Base-by-base conservation (phyloP, 371 early-diverging fungal species). In the Mortierella sp. region DNA sequence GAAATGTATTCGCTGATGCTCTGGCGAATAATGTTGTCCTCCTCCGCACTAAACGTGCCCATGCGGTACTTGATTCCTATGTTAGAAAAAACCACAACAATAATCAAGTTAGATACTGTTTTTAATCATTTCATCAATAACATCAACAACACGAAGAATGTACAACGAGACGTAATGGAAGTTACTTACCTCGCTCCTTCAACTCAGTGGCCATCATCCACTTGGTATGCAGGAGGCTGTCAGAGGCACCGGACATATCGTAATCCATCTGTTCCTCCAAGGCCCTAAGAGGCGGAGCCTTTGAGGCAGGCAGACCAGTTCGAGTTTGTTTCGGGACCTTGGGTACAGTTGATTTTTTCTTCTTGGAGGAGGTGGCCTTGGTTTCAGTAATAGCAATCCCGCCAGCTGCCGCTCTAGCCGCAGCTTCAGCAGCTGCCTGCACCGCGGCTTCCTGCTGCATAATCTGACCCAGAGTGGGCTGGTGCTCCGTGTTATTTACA, bases 191-290 rank as follows among this genome's bases (percentile, higher is more conserved):
- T 70, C 82, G 82, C 47, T 87, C 87, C 42, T 87, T 87, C 65
- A 87, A 42, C 1, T 83, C 87, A 0, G 82, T 87, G 24, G 87
- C 87, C 87, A 87, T 87, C 63, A 87, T 75, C 87, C 87, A 87
- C 57, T 82, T 82, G 11, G 87, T 87, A 55, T 87, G 87, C 48
- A 87, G 45, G 11, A 83, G 83, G 54, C 80, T 87, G 34, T 75
- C 75, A 38, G 68, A 68, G 21, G 68, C 9, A 8, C 38, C 44
- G 8, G 6, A 1, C 68, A 68, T 7, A 24, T 68, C 68, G 11
- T 68, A 68, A 0, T 68, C 68, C 68, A 68, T 38, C 68, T 68
- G 68, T 21, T 68, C 68, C 24, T 68, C 68, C 68, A 68, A 42
- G 19, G 24, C 24, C 68, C 68, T 68, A 24, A 11, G 21, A 38